A percentile compares a stretch with the other conserved stretches of the same genome.
Evolutionary conservation across 305 asterid genomes (phyloP).

Genomic region (Fraxinus floribunda): DNA sequence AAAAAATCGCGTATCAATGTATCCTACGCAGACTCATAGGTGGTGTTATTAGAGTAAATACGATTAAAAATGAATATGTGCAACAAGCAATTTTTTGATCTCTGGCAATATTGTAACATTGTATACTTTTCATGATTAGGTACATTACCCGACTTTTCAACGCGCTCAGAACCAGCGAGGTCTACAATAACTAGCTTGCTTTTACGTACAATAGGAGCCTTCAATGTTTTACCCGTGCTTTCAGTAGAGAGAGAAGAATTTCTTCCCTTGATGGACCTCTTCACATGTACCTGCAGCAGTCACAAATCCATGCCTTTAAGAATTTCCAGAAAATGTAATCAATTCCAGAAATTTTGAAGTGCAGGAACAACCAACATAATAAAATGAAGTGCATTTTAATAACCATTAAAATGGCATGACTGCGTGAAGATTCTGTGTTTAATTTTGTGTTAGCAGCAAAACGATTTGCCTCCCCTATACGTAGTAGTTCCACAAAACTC

Average conservation of each 20-base stretch:
- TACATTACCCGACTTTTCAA: slow-evolving; percentile 70
- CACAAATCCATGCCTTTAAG: slow-evolving; percentile 7
- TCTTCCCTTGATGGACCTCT: slow-evolving; percentile 73
- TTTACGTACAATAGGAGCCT: slow-evolving; percentile 67
- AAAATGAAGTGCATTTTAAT: slow-evolving; percentile 20
- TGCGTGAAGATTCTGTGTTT: slow-evolving; percentile 91
- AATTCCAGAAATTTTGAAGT: slow-evolving; percentile 9
- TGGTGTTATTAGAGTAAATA: not conserved
- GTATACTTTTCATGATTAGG: not conserved
- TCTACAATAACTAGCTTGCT: slow-evolving; percentile 86
- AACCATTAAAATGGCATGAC: slow-evolving; percentile 96
- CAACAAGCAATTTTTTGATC: slow-evolving; percentile 5
- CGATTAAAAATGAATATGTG: not conserved
- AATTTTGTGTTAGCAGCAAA: slow-evolving; percentile 85
- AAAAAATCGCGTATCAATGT: not conserved
- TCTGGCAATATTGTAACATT: not conserved
- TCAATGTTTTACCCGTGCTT: slow-evolving; percentile 54
- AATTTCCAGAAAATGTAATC: slow-evolving; percentile 9
- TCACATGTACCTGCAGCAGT: slow-evolving; percentile 56
- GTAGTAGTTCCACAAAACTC: slow-evolving; percentile 63
- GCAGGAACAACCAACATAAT: slow-evolving; percentile 11
- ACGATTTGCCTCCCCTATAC: slow-evolving; percentile 86
- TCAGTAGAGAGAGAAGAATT: slow-evolving; percentile 51
- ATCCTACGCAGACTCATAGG: not conserved
- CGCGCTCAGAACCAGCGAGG: slow-evolving; percentile 97